phyloP scores from a whole-genome alignment of 345 rosid species.

The Salix purpurea region DNA sequence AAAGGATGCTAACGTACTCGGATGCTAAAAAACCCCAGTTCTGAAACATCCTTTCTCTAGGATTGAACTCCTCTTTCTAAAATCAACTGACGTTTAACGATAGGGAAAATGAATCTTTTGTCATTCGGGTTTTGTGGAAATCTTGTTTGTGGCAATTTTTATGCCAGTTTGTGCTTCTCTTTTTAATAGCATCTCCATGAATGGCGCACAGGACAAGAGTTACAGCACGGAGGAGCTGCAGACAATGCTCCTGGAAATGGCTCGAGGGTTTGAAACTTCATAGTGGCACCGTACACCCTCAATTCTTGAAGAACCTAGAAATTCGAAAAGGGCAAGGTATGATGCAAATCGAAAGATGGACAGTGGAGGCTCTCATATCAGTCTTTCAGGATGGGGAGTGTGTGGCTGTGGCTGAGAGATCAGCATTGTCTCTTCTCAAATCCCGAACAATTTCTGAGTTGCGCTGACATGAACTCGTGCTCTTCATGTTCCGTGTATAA shows the following conservation, averaged over 20 bases:
- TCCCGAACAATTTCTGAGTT: not conserved
- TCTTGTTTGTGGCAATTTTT: not conserved
- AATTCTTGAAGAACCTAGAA: constrained; percentile 5
- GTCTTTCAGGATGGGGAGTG: constrained; percentile 8
- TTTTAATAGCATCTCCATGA: not conserved
- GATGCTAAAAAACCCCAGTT: not conserved
- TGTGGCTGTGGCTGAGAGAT: constrained; percentile 13
- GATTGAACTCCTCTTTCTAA: accelerated
- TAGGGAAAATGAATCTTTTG: not conserved
- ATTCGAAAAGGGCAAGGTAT: constrained; percentile 18
- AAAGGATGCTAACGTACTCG: not conserved
- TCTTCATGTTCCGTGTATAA: too few relatives aligned
- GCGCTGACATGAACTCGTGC: not conserved
- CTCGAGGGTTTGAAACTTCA: constrained; percentile 26
- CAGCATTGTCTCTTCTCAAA: not conserved
- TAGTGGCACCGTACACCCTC: constrained; percentile 13
- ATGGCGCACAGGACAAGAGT: constrained; percentile 27
- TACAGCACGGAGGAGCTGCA: constrained; percentile 50
- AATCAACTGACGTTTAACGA: not conserved
- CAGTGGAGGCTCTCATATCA: not conserved
- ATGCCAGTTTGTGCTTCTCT: not conserved
- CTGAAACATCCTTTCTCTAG: not conserved
- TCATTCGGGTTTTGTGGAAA: not conserved
- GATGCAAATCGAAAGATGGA: constrained; percentile 3
- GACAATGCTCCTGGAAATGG: constrained; percentile 46